Evolutionary conservation across 2,329 filamentous ascomycete genomes (phyloP), one percentile per base, ranked within the genome.

Genomic region (Neophaeococcomyces aloes): DNA sequence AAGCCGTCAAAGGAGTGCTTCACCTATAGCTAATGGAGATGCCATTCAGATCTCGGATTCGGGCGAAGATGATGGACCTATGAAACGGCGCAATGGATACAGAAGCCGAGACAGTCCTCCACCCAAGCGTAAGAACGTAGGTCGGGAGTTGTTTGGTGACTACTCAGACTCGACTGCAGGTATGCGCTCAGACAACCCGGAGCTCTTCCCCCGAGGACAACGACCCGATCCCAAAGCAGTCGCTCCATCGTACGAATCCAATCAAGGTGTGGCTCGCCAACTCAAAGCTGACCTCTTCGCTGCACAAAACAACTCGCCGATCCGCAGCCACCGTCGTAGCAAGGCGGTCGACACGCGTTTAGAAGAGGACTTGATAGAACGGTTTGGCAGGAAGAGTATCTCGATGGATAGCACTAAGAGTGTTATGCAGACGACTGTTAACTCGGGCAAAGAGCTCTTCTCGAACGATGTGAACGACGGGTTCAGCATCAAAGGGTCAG

Each of bases 251-350:
- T 39, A 14, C 48, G 48, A 42, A 25, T 47, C 56, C 36, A 59
- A 59, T 29, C 45, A 45, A 4, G 51, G 48, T 19, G 53, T 49
- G 11, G 53, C 53, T 30, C 52, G 49, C 29, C 72, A 68, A 49
- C 58, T 69, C 38, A 64, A 65, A 51, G 76, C 71, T 49, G 79
- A 82, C 49, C 67, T 82, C 1, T 78, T 82, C 51, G 76, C 76
- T 1, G 51, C 53, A 13, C 41, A 44, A 19, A 62, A 54, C 47
- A 71, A 67, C 58, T 61, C 60, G 18, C 56, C 53, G 46, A 58
- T 53, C 52, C 47, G 59, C 51, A 61, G 66, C 52, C 63, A 71
- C 55, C 64, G 68, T 48, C 62, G 72, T 39, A 66, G 70, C 53
- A 63, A 70, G 57, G 65, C 70, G 5, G 69, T 74, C 38, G 74